phyloP scores from a whole-genome alignment of 768 basidiomycete genomes.

The Ramaria rubella region DNA sequence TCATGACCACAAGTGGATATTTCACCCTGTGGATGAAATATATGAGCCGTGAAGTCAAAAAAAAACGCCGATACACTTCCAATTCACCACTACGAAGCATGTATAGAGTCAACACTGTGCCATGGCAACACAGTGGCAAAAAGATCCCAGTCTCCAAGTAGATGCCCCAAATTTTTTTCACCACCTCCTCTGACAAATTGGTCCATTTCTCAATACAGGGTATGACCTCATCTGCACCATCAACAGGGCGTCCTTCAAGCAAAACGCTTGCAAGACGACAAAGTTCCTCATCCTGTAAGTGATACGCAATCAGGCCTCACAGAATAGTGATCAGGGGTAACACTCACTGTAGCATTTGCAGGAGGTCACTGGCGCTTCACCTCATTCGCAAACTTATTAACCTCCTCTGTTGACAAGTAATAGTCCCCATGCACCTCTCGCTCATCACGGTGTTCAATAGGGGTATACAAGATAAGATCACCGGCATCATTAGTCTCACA shows the following conservation, averaged over 20 bases:
- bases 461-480: constrained; percentile 6
- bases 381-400: constrained; percentile 27
- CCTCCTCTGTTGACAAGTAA: constrained; percentile 20
- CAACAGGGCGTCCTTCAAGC: constrained; percentile 26
- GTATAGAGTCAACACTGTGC: constrained; percentile 26
- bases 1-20: constrained; percentile 22
- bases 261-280: constrained; percentile 1
- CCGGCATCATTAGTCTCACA: constrained; percentile 16
- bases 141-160: constrained; percentile 36
- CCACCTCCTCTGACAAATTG: constrained; percentile 14
- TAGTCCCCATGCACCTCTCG: constrained; percentile 19
- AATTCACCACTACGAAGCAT: constrained; percentile 32
- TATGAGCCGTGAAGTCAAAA: neutral
- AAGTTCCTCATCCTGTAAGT: neutral
- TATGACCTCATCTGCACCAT: neutral
- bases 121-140: constrained; percentile 29
- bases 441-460: neutral
- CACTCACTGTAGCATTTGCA: too few species aligned
- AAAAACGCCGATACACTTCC: constrained; percentile 17
- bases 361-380: too few species aligned
- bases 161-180: constrained; percentile 29
- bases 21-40: constrained; percentile 19
- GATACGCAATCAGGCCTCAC: neutral
- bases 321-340: neutral
- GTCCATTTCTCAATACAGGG: neutral